These are phyloP conservation scores for Plantago elongata DNA, from an alignment of 257 asterid genomes.

Conservation along the genomic window DNA sequence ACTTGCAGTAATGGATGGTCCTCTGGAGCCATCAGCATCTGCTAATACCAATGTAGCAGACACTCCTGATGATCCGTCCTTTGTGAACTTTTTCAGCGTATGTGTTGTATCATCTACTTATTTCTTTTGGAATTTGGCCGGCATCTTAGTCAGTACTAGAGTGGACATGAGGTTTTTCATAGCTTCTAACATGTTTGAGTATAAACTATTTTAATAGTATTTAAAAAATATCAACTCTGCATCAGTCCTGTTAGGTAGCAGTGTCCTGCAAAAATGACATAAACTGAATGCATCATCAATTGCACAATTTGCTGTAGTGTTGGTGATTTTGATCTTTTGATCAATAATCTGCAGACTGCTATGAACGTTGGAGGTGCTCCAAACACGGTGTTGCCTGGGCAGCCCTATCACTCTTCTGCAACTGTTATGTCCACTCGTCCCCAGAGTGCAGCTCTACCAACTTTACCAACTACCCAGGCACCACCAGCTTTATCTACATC, in stretches of 20 bases:
- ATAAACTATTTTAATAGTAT: no score
- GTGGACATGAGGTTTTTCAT: no score
- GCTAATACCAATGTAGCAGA: conserved; percentile 32
- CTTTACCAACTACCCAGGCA: conserved; percentile 40
- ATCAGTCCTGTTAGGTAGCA: no score
- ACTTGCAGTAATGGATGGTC: conserved; percentile 65
- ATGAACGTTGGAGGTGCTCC: conserved; percentile 43
- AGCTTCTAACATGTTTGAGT: no score
- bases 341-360: conserved; percentile 39
- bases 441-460: conserved; percentile 37
- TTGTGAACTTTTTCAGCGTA: conserved; percentile 65
- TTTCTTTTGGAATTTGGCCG: background rate
- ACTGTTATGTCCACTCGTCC: conserved; percentile 37
- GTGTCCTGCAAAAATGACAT: background rate
- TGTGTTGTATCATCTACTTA: conserved; percentile 4
- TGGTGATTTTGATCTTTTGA: conserved; percentile 12
- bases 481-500: conserved; percentile 48
- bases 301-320: background rate
- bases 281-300: background rate
- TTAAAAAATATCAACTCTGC: no score
- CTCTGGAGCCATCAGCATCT: conserved; percentile 51
- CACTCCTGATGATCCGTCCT: conserved; percentile 50
- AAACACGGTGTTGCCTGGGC: conserved; percentile 36
- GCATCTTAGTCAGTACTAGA: background rate
- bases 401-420: conserved; percentile 39